Evolutionary conservation across 2,329 filamentous ascomycete species (phyloP).

Genomic region (Aspergillus neoniger): DNA sequence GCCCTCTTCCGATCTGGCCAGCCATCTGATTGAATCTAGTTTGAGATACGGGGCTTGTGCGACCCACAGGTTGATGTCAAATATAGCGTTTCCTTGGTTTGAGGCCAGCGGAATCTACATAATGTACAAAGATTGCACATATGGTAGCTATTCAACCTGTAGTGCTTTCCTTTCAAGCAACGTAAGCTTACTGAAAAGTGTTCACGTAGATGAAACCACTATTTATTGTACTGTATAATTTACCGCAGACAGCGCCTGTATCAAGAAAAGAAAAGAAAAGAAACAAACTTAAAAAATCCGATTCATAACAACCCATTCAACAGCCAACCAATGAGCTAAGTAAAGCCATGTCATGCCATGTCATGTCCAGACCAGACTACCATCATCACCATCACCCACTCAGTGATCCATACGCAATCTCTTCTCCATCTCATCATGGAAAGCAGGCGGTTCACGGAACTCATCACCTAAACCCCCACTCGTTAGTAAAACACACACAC

Average conservation of each 20-base stretch:
- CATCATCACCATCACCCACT: background rate
- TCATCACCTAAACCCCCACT: conserved; percentile 59
- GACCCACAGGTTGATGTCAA: conserved; percentile 3
- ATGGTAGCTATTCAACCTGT: background rate
- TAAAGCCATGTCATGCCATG: background rate
- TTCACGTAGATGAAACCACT: no score
- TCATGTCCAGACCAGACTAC: background rate
- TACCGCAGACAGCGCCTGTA: background rate
- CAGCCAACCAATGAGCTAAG: no score
- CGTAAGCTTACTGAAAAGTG: no score
- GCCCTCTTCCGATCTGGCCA: background rate
- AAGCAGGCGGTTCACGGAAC: conserved; percentile 66
- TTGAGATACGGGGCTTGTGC: background rate
- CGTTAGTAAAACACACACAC: conserved; percentile 10
- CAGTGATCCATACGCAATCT: conserved; percentile 74
- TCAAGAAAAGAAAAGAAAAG: background rate
- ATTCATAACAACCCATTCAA: background rate
- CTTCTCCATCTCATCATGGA: conserved; percentile 93
- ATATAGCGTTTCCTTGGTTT: background rate
- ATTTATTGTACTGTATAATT: background rate
- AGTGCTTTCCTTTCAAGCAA: background rate
- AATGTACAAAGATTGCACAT: conserved; percentile 13
- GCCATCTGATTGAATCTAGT: background rate
- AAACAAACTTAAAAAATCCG: no score
- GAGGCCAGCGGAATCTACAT: background rate